Conservation (phyloP, 768 basidiomycete genomes). For the Lepiota subincarnata region DNA sequence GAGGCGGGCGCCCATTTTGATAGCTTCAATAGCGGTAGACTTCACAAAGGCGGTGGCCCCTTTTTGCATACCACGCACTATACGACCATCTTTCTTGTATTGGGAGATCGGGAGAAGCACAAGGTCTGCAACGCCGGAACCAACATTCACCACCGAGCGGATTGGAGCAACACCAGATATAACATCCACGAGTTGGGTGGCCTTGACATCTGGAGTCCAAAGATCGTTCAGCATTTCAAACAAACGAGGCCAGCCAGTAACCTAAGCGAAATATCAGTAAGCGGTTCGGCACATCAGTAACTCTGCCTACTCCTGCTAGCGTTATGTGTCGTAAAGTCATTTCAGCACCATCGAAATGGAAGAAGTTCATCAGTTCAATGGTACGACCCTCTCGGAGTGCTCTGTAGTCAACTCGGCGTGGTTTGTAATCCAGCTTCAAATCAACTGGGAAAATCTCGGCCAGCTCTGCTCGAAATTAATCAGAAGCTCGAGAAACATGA, state of each 20-base stretch:
- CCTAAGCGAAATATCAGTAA: conserved; percentile 38
- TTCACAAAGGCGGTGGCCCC: conserved; percentile 91
- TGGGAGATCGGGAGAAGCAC: conserved; percentile 95
- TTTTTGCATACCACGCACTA: conserved; percentile 90
- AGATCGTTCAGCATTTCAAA: conserved; percentile 93
- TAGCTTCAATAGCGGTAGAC: conserved; percentile 92
- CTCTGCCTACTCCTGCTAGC: conserved; percentile 72
- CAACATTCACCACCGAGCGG: conserved; percentile 94
- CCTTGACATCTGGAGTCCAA: conserved; percentile 99
- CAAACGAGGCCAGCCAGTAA: conserved; percentile 88
- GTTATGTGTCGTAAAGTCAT: conserved; percentile 96
- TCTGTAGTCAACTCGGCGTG: conserved; percentile 90
- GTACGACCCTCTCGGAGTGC: conserved; percentile 88
- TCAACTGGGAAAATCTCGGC: conserved; percentile 95
- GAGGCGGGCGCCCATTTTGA: conserved; percentile 89
- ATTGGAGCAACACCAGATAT: conserved; percentile 96
- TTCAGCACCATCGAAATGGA: conserved; percentile 98
- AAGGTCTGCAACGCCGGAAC: conserved; percentile 94
- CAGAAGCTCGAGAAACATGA: not conserved
- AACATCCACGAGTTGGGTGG: conserved; percentile 95
- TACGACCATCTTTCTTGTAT: conserved; percentile 93
- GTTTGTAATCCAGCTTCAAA: conserved; percentile 97
- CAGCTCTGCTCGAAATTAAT: conserved; percentile 51
- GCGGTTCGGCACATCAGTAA: not conserved
- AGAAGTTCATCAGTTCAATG: conserved; percentile 99